Base-by-base conservation (phyloP, 1,284 basidiomycete genomes). In the Ustilago bromivora region DNA sequence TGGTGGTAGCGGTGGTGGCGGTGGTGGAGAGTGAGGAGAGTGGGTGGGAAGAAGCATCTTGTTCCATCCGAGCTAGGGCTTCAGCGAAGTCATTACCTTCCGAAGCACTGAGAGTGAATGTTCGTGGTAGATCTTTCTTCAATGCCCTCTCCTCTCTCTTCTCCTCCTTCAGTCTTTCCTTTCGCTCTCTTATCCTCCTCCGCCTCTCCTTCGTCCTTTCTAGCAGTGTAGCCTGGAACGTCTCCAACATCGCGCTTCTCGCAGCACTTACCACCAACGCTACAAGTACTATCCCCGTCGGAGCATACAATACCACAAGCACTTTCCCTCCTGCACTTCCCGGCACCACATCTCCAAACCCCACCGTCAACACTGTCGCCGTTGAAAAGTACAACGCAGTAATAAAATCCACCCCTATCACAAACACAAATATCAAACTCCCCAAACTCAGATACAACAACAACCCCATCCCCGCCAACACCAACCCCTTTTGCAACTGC, bases 261-360 rank as follows among this genome's bases (percentile, higher is more conserved):
- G 90, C 90, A 60, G 92, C 88, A 3, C 89, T 89, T 35, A 94
- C 90, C 1, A 90, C 90, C 9, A 93, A 87, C 34, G 90, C 88
- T 7, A 88, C 74, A 34, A 87, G 81, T 23, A 88, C 60, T 59
- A 88, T 86, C 1, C 87, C 87, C 10, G 68, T 53, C 0, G 83
- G 78, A 43, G 78, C 75, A 66, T 83, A 84, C 52, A 86, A 67
- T 58, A 86, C 68, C 32, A 80, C 67, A 15, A 83, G 62, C 47
- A 84, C 56, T 36, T 75, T 75, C n/a, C 73, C 60, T n/a, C 91
- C 92, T 31, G 91, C 86, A 0, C 88, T 87, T 32, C 89, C 87
- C 71, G 92, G 91, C 4, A 88, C 85, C 53, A 94, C 91, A 82
- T 94, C 93, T 11, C 93, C 93, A 80, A 94, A 93, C 0, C 93